Evolutionary conservation across 495 filamentous ascomycete species (phyloP).

Genomic region (Lasiosphaeriaceae sp.): DNA sequence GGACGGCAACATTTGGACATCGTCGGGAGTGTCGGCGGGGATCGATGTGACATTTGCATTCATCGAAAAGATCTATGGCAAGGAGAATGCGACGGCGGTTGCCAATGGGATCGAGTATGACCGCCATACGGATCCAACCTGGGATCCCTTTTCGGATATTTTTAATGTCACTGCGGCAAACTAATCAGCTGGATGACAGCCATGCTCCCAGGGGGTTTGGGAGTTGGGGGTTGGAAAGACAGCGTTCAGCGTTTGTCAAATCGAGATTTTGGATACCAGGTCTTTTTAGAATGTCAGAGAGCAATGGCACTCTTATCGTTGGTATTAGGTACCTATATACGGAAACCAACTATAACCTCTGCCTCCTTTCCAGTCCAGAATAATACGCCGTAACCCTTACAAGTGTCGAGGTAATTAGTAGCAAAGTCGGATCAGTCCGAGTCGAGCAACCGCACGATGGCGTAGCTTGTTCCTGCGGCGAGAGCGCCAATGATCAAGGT

Average conservation of each 20-base stretch:
- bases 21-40: conserved; percentile 6
- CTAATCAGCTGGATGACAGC: too few relatives aligned
- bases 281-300: too few relatives aligned
- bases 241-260: too few relatives aligned
- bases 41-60: conserved; percentile 8
- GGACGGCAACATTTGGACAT: conserved; percentile 27
- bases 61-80: background rate
- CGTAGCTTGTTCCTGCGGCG: conserved; percentile 43
- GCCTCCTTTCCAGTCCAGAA: too few relatives aligned
- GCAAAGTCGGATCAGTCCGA: background rate
- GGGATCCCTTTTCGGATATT: conserved; percentile 9
- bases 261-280: too few relatives aligned
- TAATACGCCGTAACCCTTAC: too few relatives aligned
- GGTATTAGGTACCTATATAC: too few relatives aligned
- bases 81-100: background rate
- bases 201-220: too few relatives aligned
- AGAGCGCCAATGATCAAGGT: conserved; percentile 39
- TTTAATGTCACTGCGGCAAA: background rate
- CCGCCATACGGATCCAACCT: conserved; percentile 2
- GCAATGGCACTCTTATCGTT: too few relatives aligned
- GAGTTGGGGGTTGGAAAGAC: too few relatives aligned
- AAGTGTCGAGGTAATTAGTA: too few relatives aligned
- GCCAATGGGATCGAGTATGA: conserved; percentile 9
- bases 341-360: too few relatives aligned
- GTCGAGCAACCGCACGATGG: conserved; percentile 33